Conservation (phyloP, 345 rosid genomes). For the Brassica nigra region DNA sequence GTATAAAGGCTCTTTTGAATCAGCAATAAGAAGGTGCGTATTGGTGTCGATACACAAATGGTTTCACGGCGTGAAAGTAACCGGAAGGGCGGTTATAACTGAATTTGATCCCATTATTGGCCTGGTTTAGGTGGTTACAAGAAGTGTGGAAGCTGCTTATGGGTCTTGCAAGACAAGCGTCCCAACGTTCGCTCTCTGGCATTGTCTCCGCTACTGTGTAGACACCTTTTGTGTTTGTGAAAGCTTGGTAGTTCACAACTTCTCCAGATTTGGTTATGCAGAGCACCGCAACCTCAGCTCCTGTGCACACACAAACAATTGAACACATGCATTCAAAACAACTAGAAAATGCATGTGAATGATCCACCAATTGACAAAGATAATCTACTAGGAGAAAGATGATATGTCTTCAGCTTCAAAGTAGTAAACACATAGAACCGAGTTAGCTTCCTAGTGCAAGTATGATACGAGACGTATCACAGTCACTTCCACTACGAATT, state of each 20-base stretch:
- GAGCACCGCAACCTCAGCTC: slow-evolving; percentile 96
- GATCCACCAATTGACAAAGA: neutral
- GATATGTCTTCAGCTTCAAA: neutral
- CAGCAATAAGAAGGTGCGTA: slow-evolving; percentile 65
- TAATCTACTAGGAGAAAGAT: neutral
- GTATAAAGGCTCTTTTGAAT: neutral
- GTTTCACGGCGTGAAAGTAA: slow-evolving; percentile 64
- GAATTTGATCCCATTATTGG: slow-evolving; percentile 76
- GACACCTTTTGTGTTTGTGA: slow-evolving; percentile 76
- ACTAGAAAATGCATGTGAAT: neutral
- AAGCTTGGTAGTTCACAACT: slow-evolving; percentile 91
- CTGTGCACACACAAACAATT: slow-evolving; percentile 44
- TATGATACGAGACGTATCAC: neutral
- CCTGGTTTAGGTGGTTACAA: slow-evolving; percentile 63
- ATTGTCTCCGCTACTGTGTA: slow-evolving; percentile 93
- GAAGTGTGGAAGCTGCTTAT: slow-evolving; percentile 80
- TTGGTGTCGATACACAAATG: slow-evolving; percentile 69
- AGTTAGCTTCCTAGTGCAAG: neutral
- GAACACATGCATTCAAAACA: neutral
- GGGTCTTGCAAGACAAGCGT: slow-evolving; percentile 85
- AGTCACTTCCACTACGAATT: neutral
- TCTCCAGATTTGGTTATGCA: slow-evolving; percentile 89
- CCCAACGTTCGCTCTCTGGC: slow-evolving; percentile 98
- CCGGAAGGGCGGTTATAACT: slow-evolving; percentile 79
- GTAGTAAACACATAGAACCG: neutral